A percentile compares a stretch with the other conserved stretches of the same genome.
Evolutionary conservation across 2,329 filamentous ascomycete genomes (phyloP).

Genomic region (Aspergillus pseudonomiae): DNA sequence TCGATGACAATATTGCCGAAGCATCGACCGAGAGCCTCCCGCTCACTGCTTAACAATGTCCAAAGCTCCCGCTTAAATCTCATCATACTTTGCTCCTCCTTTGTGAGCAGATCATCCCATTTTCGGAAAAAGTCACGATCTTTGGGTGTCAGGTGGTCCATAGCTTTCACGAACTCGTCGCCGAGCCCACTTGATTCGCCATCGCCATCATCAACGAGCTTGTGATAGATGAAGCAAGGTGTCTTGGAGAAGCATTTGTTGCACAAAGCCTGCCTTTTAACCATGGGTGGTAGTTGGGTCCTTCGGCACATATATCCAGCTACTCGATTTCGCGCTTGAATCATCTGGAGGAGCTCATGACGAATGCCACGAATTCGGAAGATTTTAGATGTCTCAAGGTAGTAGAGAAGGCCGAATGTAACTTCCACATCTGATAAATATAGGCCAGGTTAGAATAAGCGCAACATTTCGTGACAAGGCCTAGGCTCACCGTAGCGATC

Average conservation of each 20-base stretch:
- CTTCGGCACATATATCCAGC: constrained; percentile 83
- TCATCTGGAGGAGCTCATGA: constrained; percentile 91
- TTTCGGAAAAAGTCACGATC: constrained; percentile 88
- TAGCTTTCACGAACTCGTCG: constrained; percentile 78
- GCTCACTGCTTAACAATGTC: constrained; percentile 90
- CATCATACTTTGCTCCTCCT: constrained; percentile 88
- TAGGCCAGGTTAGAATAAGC: constrained; percentile 17
- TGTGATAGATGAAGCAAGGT: constrained; percentile 91
- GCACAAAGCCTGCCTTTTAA: constrained; percentile 79
- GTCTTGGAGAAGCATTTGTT: constrained; percentile 87
- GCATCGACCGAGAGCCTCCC: constrained; percentile 85
- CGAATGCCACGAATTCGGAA: constrained; percentile 82
- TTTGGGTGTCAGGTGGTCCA: constrained; percentile 72
- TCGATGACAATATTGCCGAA: constrained; percentile 87
- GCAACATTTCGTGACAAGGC: background rate
- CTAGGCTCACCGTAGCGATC: constrained; percentile 73
- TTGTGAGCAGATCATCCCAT: constrained; percentile 91
- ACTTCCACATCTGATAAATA: constrained; percentile 73
- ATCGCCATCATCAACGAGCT: constrained; percentile 80
- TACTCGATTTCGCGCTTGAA: constrained; percentile 90
- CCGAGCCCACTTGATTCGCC: constrained; percentile 80
- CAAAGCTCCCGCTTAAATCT: constrained; percentile 88
- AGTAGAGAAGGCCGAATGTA: constrained; percentile 88
- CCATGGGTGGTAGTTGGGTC: constrained; percentile 81
- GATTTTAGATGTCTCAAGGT: constrained; percentile 87